phyloP scores from a whole-genome alignment of 768 basidiomycete genomes.

The Hygrophoropsis aurantiaca region DNA sequence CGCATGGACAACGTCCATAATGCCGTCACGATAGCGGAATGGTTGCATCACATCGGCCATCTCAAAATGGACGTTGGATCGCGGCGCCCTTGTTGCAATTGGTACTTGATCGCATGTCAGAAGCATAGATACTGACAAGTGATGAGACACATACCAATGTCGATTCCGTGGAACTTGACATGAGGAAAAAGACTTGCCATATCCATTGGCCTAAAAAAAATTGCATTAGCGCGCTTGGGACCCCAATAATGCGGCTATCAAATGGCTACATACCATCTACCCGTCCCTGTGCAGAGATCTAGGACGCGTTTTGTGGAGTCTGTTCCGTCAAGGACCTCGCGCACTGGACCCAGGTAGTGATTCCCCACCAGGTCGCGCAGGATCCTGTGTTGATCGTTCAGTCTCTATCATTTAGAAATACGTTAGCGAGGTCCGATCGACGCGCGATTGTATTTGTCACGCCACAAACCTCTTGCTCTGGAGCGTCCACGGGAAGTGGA shows the following conservation, averaged over 20 bases:
- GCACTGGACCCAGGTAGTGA: conserved; percentile 62
- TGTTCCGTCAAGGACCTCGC: conserved; percentile 44
- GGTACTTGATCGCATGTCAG: conserved; percentile 48
- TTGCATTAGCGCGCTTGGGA: conserved; percentile 5
- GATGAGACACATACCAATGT: conserved; percentile 59
- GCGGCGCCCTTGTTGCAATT: conserved; percentile 65
- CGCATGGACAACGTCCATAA: conserved; percentile 71
- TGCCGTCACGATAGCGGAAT: conserved; percentile 48
- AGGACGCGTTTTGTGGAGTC: conserved; percentile 53
- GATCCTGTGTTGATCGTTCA: conserved; percentile 48
- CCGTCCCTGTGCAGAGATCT: conserved; percentile 78
- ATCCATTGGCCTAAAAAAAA: conserved; percentile 61
- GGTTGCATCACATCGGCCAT: conserved; percentile 59
- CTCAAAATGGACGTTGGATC: conserved; percentile 62
- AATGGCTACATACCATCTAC: conserved; percentile 56
- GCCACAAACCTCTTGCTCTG: conserved; percentile 62
- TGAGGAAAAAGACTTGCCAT: conserved; percentile 68
- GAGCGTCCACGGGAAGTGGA: conserved; percentile 69
- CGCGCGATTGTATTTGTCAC: neutral
- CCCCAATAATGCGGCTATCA: conserved; percentile 18
- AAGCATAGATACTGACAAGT: conserved; percentile 10
- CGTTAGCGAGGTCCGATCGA: neutral
- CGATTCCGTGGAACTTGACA: conserved; percentile 67
- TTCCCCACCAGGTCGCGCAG: conserved; percentile 52
- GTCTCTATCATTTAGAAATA: conserved; percentile 43